Percentiles rank a stretch among this genome's conserved stretches.
These are phyloP conservation scores for Tylopilus sp. DNA, from an alignment of 768 basidiomycete genomes.

Conservation along the genomic window DNA sequence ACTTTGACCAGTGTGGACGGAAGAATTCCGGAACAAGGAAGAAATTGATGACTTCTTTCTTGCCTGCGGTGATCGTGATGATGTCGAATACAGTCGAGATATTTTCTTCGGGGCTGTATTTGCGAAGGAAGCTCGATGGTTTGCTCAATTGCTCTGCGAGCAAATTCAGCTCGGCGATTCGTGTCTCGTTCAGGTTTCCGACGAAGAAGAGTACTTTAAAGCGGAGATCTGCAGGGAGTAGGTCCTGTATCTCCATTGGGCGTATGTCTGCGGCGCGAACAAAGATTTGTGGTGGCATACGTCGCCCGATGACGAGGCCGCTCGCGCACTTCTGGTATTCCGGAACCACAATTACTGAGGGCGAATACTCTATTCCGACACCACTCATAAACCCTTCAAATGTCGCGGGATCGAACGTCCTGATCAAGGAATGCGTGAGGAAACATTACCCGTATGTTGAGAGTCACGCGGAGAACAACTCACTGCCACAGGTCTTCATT, in stretches of 20 bases:
- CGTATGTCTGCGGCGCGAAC: conserved; percentile 35
- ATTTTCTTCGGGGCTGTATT: conserved; percentile 17
- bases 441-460: not conserved
- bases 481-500: conserved; percentile 35
- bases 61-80: conserved; percentile 19
- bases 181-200: conserved; percentile 21
- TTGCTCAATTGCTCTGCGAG: conserved; percentile 26
- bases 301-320: conserved; percentile 31
- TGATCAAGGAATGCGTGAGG: conserved; percentile 9
- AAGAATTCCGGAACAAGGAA: conserved; percentile 27
- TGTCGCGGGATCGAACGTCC: conserved; percentile 32
- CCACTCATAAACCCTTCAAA: conserved; percentile 35
- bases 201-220: conserved; percentile 37
- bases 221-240: conserved; percentile 32
- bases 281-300: conserved; percentile 33
- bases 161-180: conserved; percentile 16
- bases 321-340: conserved; percentile 27
- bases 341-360: conserved; percentile 32
- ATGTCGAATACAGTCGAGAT: conserved; percentile 28
- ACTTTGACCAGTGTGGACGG: conserved; percentile 3
- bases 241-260: conserved; percentile 37
- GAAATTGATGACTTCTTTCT: conserved; percentile 31
- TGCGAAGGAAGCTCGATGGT: conserved; percentile 26
- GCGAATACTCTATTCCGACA: conserved; percentile 38
- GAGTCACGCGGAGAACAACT: not conserved